Base-by-base conservation (phyloP, 192 early-diverging fungal genomes). In the Coemansia sp. region DNA sequence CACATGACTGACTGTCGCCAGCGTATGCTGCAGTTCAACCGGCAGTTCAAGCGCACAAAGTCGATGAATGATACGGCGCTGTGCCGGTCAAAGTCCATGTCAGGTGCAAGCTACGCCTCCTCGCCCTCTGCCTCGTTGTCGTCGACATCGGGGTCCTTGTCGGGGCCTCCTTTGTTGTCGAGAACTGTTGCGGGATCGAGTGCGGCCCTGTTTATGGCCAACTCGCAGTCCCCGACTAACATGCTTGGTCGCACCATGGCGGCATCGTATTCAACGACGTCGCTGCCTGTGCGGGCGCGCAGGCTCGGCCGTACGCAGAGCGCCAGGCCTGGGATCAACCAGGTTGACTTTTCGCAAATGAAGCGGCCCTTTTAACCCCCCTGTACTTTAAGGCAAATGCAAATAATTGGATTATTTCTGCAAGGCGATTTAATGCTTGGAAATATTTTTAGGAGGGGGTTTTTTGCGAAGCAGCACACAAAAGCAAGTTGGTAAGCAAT, bases 11-110 rank as follows among this genome's bases (percentile, higher is more conserved):
- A 93, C 41, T 88, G 86, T 40, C 63, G 73, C 1, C 66, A 77
- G 49, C 68, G 77, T 35, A 82, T 85, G 79, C 58, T 72, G 19
- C 68, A 84, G 64, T 85, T 87, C 62, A 84, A 82, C 59, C 67
- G 77, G 24, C 76, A 76, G 71, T 85, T 82, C 65, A 85, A 85
- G 66, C 76, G 84, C 65, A 76, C 84, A 62, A 85, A 85, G 79
- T 81, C 79, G 6, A 73, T 78, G 71, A 79, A 73, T 31, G 83
- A 85, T 27, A 56, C 60, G 22, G 65, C 47, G 15, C 17, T 81
- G 69, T 36, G 49, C 8, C 56, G 73, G 7, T 35, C 56, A 37
- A 37, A 37, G 51, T 61, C 67, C 14, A 38, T 31, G 51, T 53
- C 51, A 25, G 27, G 45, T 10, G 45, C 22, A 7, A 47, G 25